These are phyloP conservation scores for Chalciporus sphaerocephalus DNA, from an alignment of 768 basidiomycete genomes.

Conservation along the genomic window DNA sequence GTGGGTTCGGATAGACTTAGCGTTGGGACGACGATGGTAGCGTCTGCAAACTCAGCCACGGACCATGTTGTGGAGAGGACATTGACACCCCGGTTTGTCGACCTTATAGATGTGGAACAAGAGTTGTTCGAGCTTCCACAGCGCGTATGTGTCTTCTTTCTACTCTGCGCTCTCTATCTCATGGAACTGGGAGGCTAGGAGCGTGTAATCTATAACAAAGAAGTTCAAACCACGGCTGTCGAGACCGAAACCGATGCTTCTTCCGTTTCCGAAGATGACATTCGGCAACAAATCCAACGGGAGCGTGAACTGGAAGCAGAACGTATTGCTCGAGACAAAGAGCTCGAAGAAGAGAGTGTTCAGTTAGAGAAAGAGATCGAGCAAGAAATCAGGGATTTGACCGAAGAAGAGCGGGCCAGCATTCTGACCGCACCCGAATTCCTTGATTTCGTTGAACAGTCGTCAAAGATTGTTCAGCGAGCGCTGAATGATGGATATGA, in stretches of 20 bases:
- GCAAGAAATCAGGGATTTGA: conserved; percentile 81
- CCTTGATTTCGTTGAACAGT: conserved; percentile 88
- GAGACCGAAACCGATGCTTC: conserved; percentile 55
- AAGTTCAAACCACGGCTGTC: conserved; percentile 70
- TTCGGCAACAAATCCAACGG: conserved; percentile 59
- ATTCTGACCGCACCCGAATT: conserved; percentile 90
- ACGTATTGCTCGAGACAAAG: conserved; percentile 63
- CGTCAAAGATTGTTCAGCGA: conserved; percentile 91
- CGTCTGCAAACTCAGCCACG: conserved; percentile 50
- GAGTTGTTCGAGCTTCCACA: conserved; percentile 88
- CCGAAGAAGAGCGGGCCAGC: conserved; percentile 78
- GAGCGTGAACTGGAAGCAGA: conserved; percentile 73
- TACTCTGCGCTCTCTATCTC: background rate
- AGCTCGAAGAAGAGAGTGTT: conserved; percentile 77
- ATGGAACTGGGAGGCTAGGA: conserved; percentile 41
- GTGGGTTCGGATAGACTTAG: conserved; percentile 46
- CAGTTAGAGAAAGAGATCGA: conserved; percentile 85
- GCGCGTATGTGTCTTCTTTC: conserved; percentile 47
- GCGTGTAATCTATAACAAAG: conserved; percentile 79
- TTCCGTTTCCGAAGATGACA: conserved; percentile 61
- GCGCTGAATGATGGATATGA: conserved; percentile 95
- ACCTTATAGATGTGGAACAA: conserved; percentile 84
- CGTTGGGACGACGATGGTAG: conserved; percentile 43
- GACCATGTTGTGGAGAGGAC: conserved; percentile 66
- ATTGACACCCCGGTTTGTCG: conserved; percentile 61